Evolutionary conservation across 2,329 filamentous ascomycete species (phyloP).

Genomic region (Byssothecium circinans): DNA sequence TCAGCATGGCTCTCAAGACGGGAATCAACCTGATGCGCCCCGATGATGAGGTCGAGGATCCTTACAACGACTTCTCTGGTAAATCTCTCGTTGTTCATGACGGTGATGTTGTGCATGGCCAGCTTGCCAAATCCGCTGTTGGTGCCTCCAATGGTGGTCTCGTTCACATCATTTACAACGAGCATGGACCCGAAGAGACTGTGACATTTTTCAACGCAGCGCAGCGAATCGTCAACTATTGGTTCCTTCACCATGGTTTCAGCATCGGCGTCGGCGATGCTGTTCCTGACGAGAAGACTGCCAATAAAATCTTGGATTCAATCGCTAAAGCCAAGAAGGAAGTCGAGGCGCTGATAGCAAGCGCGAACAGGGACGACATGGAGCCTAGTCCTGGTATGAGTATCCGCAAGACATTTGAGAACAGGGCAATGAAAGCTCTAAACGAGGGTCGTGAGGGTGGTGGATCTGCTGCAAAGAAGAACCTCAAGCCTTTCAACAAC

Average conservation of each 20-base stretch:
- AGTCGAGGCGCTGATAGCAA: conserved; percentile 72
- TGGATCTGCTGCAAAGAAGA: conserved; percentile 87
- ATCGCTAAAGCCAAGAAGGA: conserved; percentile 81
- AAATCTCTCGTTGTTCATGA: conserved; percentile 80
- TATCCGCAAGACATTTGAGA: conserved; percentile 96
- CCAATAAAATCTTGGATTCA: conserved; percentile 78
- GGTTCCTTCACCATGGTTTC: conserved; percentile 94
- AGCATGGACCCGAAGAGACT: conserved; percentile 80
- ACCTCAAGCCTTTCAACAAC: conserved; percentile 94
- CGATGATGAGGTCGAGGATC: conserved; percentile 63
- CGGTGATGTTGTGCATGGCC: conserved; percentile 86
- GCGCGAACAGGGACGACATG: conserved; percentile 82
- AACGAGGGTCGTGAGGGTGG: conserved; percentile 97
- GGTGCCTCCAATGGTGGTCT: conserved; percentile 89
- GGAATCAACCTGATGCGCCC: conserved; percentile 72
- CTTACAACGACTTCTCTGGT: conserved; percentile 68
- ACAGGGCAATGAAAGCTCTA: conserved; percentile 89
- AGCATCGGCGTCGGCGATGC: conserved; percentile 99
- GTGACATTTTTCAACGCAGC: conserved; percentile 96
- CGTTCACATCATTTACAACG: conserved; percentile 94
- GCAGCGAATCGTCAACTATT: conserved; percentile 94
- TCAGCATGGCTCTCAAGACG: conserved; percentile 86
- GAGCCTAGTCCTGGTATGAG: conserved; percentile 98
- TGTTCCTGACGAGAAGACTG: conserved; percentile 84
- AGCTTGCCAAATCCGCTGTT: conserved; percentile 90